phyloP scores from a whole-genome alignment of 371 early-diverging fungal species.

The Entomophthora muscae region DNA sequence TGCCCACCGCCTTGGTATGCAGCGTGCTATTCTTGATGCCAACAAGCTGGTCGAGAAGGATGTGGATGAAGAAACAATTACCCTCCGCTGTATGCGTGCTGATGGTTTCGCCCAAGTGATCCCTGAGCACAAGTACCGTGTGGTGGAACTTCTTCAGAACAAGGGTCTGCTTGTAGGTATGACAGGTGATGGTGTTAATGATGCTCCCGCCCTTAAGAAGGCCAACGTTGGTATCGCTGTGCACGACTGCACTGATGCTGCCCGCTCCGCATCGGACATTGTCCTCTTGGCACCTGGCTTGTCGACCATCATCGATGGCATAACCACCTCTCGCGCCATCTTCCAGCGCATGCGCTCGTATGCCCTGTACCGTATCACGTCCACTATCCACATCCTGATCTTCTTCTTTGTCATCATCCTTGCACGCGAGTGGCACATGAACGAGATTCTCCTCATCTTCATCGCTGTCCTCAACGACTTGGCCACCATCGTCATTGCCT shows the following conservation, averaged over 20 bases:
- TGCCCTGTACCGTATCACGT: constrained; percentile 74
- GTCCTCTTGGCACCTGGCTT: constrained; percentile 69
- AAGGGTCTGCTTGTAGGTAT: constrained; percentile 57
- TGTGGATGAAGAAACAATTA: constrained; percentile 61
- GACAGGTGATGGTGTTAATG: constrained; percentile 89
- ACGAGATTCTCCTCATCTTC: constrained; percentile 46
- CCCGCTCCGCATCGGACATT: constrained; percentile 78
- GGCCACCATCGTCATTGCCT: constrained; percentile 68
- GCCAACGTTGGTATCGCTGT: constrained; percentile 57
- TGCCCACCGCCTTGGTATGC: constrained; percentile 65
- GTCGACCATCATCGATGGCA: constrained; percentile 69
- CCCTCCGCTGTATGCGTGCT: constrained; percentile 63
- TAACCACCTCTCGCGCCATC: constrained; percentile 60
- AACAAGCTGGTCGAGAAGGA: constrained; percentile 60
- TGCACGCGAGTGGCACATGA: constrained; percentile 44
- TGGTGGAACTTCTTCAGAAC: constrained; percentile 68
- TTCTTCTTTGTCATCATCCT: constrained; percentile 71
- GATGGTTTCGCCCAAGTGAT: constrained; percentile 93
- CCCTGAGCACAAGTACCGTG: constrained; percentile 91
- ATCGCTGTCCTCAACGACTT: constrained; percentile 68
- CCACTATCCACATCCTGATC: constrained; percentile 70
- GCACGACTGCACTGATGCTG: constrained; percentile 80
- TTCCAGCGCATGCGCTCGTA: constrained; percentile 84
- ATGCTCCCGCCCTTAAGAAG: constrained; percentile 76
- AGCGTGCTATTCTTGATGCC: constrained; percentile 58